Conservation (phyloP, 352 stramenopile species). For the Saprolegnia diclina region DNA sequence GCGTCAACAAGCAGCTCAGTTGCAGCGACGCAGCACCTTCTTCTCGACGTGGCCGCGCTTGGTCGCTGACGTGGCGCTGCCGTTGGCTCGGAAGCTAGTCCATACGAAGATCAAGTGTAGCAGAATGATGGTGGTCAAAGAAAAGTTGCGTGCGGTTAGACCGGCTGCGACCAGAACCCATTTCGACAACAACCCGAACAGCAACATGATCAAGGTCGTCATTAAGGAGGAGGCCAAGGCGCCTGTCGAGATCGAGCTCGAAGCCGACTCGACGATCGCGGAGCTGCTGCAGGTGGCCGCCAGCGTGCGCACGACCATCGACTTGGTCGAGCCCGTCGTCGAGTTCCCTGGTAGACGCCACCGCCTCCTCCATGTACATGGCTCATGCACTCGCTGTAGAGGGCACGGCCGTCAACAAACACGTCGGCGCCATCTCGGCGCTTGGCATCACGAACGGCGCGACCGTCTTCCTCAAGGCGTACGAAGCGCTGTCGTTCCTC, state of each 20-base stretch:
- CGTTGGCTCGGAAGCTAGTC: too few species aligned
- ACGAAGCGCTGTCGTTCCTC: not conserved
- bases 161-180: too few species aligned
- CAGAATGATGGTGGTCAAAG: not conserved
- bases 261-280: conserved; percentile 1
- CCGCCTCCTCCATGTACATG: not conserved
- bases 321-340: not conserved
- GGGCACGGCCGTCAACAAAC: not conserved
- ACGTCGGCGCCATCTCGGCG: not conserved
- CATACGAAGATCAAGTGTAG: too few species aligned
- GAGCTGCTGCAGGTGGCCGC: conserved; percentile 4
- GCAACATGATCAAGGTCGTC: conserved; percentile 5
- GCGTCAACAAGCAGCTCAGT: too few species aligned
- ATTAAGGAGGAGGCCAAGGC: conserved; percentile 9
- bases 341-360: conserved; percentile 15
- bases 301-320: not conserved
- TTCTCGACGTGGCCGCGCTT: too few species aligned
- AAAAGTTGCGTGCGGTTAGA: not conserved
- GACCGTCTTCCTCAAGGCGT: conserved; percentile 2
- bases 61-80: too few species aligned
- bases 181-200: not conserved
- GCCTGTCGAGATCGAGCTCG: conserved; percentile 5
- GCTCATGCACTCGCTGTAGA: not conserved
- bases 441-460: not conserved
- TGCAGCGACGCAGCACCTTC: too few species aligned